Evolutionary conservation across 768 basidiomycete genomes (phyloP).

Genomic region (Solioccasus polychromus): DNA sequence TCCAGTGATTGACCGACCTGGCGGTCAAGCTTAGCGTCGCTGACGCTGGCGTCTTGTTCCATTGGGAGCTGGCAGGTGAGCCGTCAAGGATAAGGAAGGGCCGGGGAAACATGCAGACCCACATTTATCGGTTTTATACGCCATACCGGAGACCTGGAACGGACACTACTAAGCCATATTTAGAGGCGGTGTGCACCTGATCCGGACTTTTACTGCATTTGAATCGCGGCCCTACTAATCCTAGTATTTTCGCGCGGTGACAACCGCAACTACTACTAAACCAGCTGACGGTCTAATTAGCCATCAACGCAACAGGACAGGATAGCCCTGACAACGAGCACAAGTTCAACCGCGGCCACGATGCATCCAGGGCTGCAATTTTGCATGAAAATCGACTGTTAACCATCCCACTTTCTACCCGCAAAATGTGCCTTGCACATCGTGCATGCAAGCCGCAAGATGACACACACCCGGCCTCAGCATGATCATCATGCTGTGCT

Average conservation of each 20-base stretch:
- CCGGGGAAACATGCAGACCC: too few relatives aligned
- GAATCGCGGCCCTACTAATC: too few relatives aligned
- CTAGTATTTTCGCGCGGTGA: too few relatives aligned
- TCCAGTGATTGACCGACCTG: slow-evolving; percentile 10
- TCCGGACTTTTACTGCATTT: too few relatives aligned
- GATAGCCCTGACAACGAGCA: too few relatives aligned
- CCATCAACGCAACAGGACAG: too few relatives aligned
- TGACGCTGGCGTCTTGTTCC: slow-evolving; percentile 1
- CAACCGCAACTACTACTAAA: slow-evolving; percentile 21
- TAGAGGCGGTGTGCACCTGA: too few relatives aligned
- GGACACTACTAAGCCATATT: too few relatives aligned
- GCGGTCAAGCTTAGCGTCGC: slow-evolving; percentile 12
- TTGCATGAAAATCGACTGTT: background rate
- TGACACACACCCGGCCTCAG: too few relatives aligned
- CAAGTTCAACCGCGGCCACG: slow-evolving; percentile 4
- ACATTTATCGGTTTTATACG: slow-evolving; percentile 29
- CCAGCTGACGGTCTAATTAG: slow-evolving; percentile 10
- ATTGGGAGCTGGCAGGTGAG: too few relatives aligned
- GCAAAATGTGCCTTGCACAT: slow-evolving; percentile 11
- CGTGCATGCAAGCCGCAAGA: slow-evolving; percentile 8
- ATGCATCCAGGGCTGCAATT: slow-evolving; percentile 6
- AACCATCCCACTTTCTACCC: background rate
- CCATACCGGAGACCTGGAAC: too few relatives aligned
- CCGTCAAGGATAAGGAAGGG: too few relatives aligned
- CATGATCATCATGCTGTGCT: slow-evolving; percentile 3